Conservation (phyloP, 257 asterid species). For the Solanum arcanum region DNA sequence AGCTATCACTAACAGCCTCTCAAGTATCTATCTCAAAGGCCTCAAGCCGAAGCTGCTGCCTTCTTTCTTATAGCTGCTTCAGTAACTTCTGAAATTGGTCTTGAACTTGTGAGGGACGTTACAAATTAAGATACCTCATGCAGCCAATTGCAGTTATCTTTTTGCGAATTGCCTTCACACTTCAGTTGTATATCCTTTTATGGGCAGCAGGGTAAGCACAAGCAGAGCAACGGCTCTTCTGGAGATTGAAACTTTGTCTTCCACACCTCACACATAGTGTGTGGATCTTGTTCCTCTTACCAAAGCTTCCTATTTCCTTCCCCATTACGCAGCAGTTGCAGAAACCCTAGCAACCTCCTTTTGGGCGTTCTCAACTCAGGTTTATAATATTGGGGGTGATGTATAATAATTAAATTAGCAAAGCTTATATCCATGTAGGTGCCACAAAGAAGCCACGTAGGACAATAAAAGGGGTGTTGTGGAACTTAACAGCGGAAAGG, state of each 20-base stretch:
- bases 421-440: no score
- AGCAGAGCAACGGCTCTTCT: conserved; percentile 54
- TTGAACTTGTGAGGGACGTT: conserved; percentile 61
- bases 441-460: no score
- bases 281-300: conserved; percentile 58
- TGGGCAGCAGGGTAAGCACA: conserved; percentile 61
- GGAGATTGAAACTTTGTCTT: conserved; percentile 47
- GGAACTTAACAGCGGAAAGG: not conserved
- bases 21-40: not conserved
- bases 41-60: conserved; percentile 50
- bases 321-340: conserved; percentile 25
- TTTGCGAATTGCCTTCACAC: conserved; percentile 71
- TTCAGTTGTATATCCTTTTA: conserved; percentile 55
- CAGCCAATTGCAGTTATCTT: conserved; percentile 76
- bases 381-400: no score
- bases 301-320: conserved; percentile 57
- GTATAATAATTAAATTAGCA: no score
- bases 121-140: conserved; percentile 58
- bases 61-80: conserved; percentile 74
- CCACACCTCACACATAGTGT: conserved; percentile 60
- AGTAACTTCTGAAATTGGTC: conserved; percentile 76
- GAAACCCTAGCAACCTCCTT: conserved; percentile 16
- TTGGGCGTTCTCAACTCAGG: not conserved
- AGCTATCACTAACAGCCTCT: conserved; percentile 5
- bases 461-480: not conserved